Evolutionary conservation across 2,329 filamentous ascomycete genomes (phyloP).

Genomic region (Cladosporium halotolerans): DNA sequence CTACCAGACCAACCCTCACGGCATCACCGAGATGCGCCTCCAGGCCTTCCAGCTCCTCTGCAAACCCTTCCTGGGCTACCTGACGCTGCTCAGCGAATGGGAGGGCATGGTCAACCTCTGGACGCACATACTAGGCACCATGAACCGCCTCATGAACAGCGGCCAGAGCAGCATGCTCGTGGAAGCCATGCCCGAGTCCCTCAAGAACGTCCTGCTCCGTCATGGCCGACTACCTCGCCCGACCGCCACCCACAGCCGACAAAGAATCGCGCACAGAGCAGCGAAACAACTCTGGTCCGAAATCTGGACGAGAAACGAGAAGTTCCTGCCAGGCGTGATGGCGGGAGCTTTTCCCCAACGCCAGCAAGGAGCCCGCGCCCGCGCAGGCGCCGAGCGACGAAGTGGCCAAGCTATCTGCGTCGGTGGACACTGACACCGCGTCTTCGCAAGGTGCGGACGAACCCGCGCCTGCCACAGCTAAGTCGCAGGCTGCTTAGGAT

Average conservation of each 20-base stretch:
- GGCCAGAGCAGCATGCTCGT: constrained; percentile 76
- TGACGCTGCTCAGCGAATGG: constrained; percentile 77
- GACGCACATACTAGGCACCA: constrained; percentile 85
- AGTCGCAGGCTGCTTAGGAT: background rate
- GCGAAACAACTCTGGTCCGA: constrained; percentile 53
- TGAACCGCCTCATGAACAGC: constrained; percentile 94
- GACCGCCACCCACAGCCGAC: constrained; percentile 41
- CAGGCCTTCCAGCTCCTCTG: constrained; percentile 86
- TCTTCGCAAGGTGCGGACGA: constrained; percentile 4
- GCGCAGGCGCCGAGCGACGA: background rate
- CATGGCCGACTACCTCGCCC: constrained; percentile 81
- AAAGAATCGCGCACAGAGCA: constrained; percentile 34
- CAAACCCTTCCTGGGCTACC: constrained; percentile 92
- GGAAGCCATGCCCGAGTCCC: constrained; percentile 87
- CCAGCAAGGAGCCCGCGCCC: constrained; percentile 22
- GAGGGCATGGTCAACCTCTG: constrained; percentile 87
- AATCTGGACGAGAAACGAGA: constrained; percentile 53
- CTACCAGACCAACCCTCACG: constrained; percentile 80
- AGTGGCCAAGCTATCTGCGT: constrained; percentile 13
- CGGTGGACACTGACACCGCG: background rate
- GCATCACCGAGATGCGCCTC: constrained; percentile 93
- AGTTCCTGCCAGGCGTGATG: constrained; percentile 56
- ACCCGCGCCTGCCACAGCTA: background rate
- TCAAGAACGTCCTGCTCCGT: constrained; percentile 93
- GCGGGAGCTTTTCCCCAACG: constrained; percentile 51